These are phyloP conservation scores for Suillus spraguei DNA, from an alignment of 768 basidiomycete species.

Conservation along the genomic window DNA sequence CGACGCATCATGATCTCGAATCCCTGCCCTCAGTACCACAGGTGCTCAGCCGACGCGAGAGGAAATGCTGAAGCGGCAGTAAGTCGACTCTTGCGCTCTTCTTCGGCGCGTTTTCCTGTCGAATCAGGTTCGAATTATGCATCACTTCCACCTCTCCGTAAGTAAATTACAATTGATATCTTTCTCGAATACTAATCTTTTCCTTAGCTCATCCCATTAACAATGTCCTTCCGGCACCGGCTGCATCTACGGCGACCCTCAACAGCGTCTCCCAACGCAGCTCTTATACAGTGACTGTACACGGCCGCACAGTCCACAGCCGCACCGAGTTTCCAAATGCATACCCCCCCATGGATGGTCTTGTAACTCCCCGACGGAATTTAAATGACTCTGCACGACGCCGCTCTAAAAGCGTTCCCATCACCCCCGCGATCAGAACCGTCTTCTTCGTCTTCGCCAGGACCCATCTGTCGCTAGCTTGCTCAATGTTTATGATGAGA, in stretches of 20 bases:
- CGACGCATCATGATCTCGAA: slow-evolving; percentile 28
- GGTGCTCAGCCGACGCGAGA: slow-evolving; percentile 25
- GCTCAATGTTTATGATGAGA: slow-evolving; percentile 71
- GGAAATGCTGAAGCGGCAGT: slow-evolving; percentile 47
- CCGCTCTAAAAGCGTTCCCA: slow-evolving; percentile 37
- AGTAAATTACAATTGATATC: slow-evolving; percentile 34
- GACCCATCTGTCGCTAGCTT: slow-evolving; percentile 82
- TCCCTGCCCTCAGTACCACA: slow-evolving; percentile 28
- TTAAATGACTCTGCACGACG: slow-evolving; percentile 30
- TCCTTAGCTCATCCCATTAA: slow-evolving; percentile 68
- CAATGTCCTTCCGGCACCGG: slow-evolving; percentile 49
- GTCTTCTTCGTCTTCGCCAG: slow-evolving; percentile 61
- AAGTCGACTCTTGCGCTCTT: slow-evolving; percentile 64
- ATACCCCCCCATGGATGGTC: slow-evolving; percentile 44
- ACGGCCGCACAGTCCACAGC: slow-evolving; percentile 58
- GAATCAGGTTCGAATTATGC: slow-evolving; percentile 58
- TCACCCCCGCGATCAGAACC: slow-evolving; percentile 50
- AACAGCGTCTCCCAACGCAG: slow-evolving; percentile 56
- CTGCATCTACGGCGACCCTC: slow-evolving; percentile 53
- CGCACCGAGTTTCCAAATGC: slow-evolving; percentile 69
- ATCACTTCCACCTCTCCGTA: slow-evolving; percentile 70
- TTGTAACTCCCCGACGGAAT: slow-evolving; percentile 29
- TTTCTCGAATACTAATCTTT: not conserved
- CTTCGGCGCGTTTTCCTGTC: slow-evolving; percentile 66
- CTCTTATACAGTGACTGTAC: slow-evolving; percentile 76